Evolutionary conservation across 345 rosid species (phyloP).

Genomic region (Viola odorata): DNA sequence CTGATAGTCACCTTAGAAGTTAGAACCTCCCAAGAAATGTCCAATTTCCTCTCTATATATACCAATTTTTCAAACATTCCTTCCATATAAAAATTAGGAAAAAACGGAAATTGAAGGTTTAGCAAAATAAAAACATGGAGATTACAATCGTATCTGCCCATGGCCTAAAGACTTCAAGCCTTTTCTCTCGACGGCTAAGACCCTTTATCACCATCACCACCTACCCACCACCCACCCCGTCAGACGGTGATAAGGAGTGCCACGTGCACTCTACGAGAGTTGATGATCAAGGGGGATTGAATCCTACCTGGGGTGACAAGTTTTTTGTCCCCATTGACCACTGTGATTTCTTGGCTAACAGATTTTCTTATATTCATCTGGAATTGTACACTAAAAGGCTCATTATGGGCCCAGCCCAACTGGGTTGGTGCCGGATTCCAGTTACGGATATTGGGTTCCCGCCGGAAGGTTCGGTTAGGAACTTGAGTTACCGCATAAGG

Average conservation of each 20-base stretch:
- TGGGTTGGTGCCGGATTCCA: slow-evolving; percentile 55
- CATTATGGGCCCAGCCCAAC: slow-evolving; percentile 22
- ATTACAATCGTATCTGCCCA: slow-evolving; percentile 39
- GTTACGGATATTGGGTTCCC: slow-evolving; percentile 27
- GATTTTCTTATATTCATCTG: slow-evolving; percentile 20
- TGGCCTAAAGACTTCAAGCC: slow-evolving; percentile 30
- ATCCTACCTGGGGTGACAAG: slow-evolving; percentile 49
- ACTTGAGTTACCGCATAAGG: slow-evolving; percentile 42
- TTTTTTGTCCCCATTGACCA: slow-evolving; percentile 28
- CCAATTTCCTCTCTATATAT: too few relatives aligned
- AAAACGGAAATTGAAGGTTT: too few relatives aligned
- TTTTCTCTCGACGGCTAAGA: slow-evolving; percentile 23
- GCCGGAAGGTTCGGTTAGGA: slow-evolving; percentile 19
- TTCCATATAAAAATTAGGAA: too few relatives aligned
- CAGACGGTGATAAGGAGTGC: slow-evolving; percentile 3
- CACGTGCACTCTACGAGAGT: slow-evolving; percentile 17
- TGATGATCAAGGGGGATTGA: slow-evolving; percentile 35
- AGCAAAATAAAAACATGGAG: slow-evolving; percentile 20
- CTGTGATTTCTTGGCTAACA: slow-evolving; percentile 22
- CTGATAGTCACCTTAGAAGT: too few relatives aligned
- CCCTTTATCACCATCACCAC: slow-evolving; percentile 33
- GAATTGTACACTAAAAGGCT: slow-evolving; percentile 32
- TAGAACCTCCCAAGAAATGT: too few relatives aligned
- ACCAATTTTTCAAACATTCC: too few relatives aligned
- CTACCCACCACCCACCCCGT: slow-evolving; percentile 5